Percentiles rank a stretch among this genome's conserved stretches.
These are phyloP conservation scores for Scheffersomyces stipitis DNA, from an alignment of 805 yeast species.

Conservation along the genomic window DNA sequence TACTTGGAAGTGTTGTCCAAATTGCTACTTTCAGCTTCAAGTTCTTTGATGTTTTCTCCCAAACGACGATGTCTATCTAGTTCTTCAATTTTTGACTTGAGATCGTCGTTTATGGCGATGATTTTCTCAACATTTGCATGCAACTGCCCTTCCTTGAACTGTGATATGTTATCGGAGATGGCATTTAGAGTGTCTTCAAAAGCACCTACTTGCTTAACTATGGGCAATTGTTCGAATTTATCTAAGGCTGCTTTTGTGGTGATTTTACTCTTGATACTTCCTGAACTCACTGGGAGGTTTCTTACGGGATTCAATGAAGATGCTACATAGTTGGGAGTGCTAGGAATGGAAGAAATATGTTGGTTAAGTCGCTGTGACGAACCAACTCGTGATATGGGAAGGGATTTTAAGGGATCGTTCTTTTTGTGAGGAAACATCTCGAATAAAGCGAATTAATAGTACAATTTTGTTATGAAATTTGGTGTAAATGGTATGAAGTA, in stretches of 20 bases:
- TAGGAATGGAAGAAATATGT: constrained; percentile 22
- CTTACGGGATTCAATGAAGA: constrained; percentile 40
- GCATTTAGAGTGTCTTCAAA: constrained; percentile 29
- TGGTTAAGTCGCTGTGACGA: constrained; percentile 34
- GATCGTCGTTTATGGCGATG: constrained; percentile 24
- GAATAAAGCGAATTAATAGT: too few species aligned
- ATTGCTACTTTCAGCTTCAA: constrained; percentile 19
- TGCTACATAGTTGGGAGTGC: constrained; percentile 31
- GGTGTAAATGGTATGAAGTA: too few species aligned
- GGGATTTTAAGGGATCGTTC: constrained; percentile 27
- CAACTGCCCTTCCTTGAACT: constrained; percentile 34
- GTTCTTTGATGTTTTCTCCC: constrained; percentile 21
- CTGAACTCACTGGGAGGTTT: constrained; percentile 26
- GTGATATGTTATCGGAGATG: constrained; percentile 29
- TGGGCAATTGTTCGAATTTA: constrained; percentile 31
- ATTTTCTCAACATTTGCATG: constrained; percentile 22
- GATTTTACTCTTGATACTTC: constrained; percentile 13
- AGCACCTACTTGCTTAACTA: constrained; percentile 27
- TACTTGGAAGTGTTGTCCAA: constrained; percentile 25
- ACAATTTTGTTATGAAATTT: too few species aligned
- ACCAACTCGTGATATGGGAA: constrained; percentile 37
- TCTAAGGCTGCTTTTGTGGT: constrained; percentile 23
- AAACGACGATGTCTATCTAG: constrained; percentile 30
- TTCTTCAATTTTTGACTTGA: constrained; percentile 23
- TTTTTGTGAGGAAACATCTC: constrained; percentile 29